These are phyloP conservation scores for Colletotrichum sp. DNA, from an alignment of 2,329 filamentous ascomycete species.

Conservation along the genomic window DNA sequence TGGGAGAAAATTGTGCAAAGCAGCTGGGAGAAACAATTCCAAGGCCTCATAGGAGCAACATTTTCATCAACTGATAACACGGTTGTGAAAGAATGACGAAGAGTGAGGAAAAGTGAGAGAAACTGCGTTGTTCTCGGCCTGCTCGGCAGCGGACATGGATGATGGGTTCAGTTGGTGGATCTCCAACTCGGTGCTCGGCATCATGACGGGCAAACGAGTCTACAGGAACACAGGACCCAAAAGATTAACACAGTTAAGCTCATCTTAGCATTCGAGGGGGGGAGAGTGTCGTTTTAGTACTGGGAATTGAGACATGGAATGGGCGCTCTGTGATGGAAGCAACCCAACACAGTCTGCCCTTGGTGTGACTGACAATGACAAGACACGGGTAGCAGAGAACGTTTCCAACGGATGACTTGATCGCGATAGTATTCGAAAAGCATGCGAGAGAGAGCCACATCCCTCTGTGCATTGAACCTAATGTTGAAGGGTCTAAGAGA, in stretches of 20 bases:
- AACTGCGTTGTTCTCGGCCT: not conserved
- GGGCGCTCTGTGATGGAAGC: not conserved
- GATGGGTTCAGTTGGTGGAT: not conserved
- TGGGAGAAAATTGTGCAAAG: accelerated
- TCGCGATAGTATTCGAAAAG: not conserved
- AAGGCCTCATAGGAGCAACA: too few species aligned
- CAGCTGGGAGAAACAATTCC: not conserved
- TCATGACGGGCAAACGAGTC: not conserved
- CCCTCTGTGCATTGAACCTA: too few species aligned
- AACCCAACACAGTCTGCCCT: not conserved
- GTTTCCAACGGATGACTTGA: not conserved
- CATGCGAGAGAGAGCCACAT: too few species aligned
- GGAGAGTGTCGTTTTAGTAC: accelerated
- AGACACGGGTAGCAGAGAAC: not conserved
- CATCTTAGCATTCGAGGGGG: not conserved
- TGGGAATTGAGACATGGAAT: not conserved
- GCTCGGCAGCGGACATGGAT: not conserved
- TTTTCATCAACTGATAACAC: too few species aligned
- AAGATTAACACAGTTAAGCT: not conserved
- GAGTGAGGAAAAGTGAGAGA: not conserved
- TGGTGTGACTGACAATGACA: not conserved
- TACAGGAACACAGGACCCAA: accelerated
- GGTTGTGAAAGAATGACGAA: too few species aligned
- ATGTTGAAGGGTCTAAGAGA: too few species aligned
- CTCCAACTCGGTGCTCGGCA: not conserved